Conservation (phyloP, 768 basidiomycete species). For the Leccinellum luteum region DNA sequence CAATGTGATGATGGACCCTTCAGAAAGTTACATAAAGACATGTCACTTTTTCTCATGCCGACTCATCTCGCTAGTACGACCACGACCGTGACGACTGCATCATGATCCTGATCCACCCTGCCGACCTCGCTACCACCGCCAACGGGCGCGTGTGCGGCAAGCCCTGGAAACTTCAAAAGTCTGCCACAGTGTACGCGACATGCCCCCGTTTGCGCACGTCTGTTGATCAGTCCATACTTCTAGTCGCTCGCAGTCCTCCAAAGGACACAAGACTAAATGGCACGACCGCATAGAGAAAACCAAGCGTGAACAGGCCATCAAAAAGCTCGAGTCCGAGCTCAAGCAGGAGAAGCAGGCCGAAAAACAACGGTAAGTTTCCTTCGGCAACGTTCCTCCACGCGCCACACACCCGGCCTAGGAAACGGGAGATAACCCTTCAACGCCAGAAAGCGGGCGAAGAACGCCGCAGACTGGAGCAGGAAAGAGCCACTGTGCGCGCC, state of each 20-base stretch:
- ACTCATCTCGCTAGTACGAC: neutral
- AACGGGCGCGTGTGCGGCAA: conserved; percentile 70
- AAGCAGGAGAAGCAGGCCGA: conserved; percentile 77
- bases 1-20: neutral
- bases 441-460: conserved; percentile 75
- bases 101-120: conserved; percentile 1
- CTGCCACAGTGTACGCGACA: conserved; percentile 47
- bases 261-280: conserved; percentile 69
- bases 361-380: conserved; percentile 46
- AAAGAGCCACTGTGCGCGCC: conserved; percentile 28
- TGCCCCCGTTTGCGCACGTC: neutral
- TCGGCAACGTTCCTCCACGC: neutral
- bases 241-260: conserved; percentile 68
- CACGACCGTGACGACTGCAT: neutral
- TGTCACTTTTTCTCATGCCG: conserved; percentile 19
- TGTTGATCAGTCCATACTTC: conserved; percentile 1
- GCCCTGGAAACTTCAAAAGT: conserved; percentile 56
- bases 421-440: conserved; percentile 64
- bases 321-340: conserved; percentile 69
- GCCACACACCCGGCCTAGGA: conserved; percentile 37
- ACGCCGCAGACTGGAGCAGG: conserved; percentile 50
- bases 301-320: conserved; percentile 63
- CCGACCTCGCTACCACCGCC: conserved; percentile 53
- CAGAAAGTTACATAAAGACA: conserved; percentile 25
- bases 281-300: conserved; percentile 67